Evolutionary conservation across 2,329 filamentous ascomycete genomes (phyloP).

Genomic region (Xylaria multiplex): DNA sequence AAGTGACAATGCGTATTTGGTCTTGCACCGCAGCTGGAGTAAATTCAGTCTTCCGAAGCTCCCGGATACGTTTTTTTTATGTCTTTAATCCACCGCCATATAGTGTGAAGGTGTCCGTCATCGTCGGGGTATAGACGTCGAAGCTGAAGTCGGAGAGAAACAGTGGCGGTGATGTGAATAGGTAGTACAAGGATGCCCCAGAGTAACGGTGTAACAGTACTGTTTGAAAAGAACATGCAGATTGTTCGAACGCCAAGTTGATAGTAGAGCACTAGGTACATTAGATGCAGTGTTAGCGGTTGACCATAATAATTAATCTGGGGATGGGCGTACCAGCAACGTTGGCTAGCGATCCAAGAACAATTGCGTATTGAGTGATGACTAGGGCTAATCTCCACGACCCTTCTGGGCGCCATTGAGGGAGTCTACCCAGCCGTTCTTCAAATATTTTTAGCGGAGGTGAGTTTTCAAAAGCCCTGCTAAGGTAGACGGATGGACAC

Average conservation of each 20-base stretch:
- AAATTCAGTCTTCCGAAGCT: background rate
- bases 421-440: background rate
- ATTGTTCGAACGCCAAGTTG: conserved; percentile 16
- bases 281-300: background rate
- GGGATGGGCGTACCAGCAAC: background rate
- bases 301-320: background rate
- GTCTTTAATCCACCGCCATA: background rate
- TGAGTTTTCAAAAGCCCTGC: conserved; percentile 15
- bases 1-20: background rate
- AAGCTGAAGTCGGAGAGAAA: conserved; percentile 12
- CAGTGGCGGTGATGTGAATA: background rate
- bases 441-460: conserved; percentile 8
- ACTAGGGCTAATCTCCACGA: background rate
- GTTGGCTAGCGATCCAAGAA: background rate
- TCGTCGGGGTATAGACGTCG: background rate
- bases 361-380: background rate
- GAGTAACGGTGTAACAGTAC: background rate
- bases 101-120: too few relatives aligned
- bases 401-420: conserved; percentile 13
- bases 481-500: conserved; percentile 19
- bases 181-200: conserved; percentile 20
- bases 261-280: conserved; percentile 13
- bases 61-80: background rate
- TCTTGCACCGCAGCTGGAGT: conserved; percentile 1
- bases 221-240: conserved; percentile 21